Evolutionary conservation across 2,329 filamentous ascomycete species (phyloP), one percentile per base, ranked within the genome.

Genomic region (Amphichorda felina): DNA sequence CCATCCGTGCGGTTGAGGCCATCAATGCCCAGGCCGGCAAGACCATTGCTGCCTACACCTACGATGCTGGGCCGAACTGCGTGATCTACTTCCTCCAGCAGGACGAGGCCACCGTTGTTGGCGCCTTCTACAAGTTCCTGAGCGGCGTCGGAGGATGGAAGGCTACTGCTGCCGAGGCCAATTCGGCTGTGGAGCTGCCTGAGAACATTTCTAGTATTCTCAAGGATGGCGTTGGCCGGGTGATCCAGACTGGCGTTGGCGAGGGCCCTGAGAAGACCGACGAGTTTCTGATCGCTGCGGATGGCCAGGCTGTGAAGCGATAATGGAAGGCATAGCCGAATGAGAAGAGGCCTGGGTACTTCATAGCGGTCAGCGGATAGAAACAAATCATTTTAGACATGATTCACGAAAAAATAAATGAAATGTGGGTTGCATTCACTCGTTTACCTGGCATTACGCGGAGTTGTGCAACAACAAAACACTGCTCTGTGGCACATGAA

Each of bases 21-120:
- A 84, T 96, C 63, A 98, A 98, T 54, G 69, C 70, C 36, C 70
- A 72, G 17, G 85, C 82, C 4, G 87, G 85, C 36, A 80, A 77
- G 61, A 79, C 74, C 0, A 72, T 96, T 14, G 87, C 85, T 4
- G 91, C 91, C 4, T 98, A 98, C 59, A 98, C 91, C 0, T 98
- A 96, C 51, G 91, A 98, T 54, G 91, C 91, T 0, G 91, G 91
- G 35, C 91, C 91, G 37, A 98, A 98, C 61, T 87, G 87, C 28
- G 93, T 98, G 34, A 77, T 98, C 34, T 98, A 98, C 68, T 96
- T 94, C 54, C 72, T 88, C 28, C 82, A 88, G 53, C 70, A 88
- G 65, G 74, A 94, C 46, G 71, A 78, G 42, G 69, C 71, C 29
- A 59, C 70, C 3, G 79, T 96, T 4, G 75, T 87, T 0, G 88